Conservation (phyloP, 306 rosid genomes). For the Bauhinia variegata region DNA sequence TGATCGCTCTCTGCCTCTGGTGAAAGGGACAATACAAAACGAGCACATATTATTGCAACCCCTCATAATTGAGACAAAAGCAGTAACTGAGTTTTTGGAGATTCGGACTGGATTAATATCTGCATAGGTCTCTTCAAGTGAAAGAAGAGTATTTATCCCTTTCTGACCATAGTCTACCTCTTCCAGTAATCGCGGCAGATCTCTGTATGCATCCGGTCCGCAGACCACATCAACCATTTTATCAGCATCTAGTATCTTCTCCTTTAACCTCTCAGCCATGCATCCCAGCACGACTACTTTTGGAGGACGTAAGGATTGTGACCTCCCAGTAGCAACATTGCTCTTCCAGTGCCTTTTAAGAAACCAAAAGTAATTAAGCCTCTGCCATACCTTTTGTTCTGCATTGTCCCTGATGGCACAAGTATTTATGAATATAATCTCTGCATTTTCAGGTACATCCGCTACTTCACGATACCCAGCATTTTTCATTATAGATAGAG, state of each 20-base stretch:
- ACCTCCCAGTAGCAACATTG: conserved; percentile 76
- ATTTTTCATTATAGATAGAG: conserved; percentile 82
- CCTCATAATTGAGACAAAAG: conserved; percentile 95
- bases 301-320: conserved; percentile 73
- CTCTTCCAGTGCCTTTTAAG: conserved; percentile 94
- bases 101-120: conserved; percentile 89
- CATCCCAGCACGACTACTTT: conserved; percentile 97
- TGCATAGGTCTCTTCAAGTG: conserved; percentile 96
- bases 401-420: conserved; percentile 99
- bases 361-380: conserved; percentile 99
- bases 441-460: conserved; percentile 86
- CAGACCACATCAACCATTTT: conserved; percentile 99
- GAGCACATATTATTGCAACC: conserved; percentile 99
- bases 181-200: conserved; percentile 76
- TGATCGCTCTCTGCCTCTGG: conserved; percentile 92
- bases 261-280: conserved; percentile 99
- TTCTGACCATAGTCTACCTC: conserved; percentile 93
- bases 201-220: conserved; percentile 97
- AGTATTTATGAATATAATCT: conserved; percentile 89
- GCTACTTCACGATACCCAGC: conserved; percentile 78
- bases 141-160: conserved; percentile 96
- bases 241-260: conserved; percentile 85
- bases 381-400: conserved; percentile 96
- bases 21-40: conserved; percentile 92
- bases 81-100: conserved; percentile 76